A percentile compares a stretch with the other conserved stretches of the same genome.
phyloP scores from a whole-genome alignment of 352 stramenopile genomes.

The Phytophthora aleatoria region DNA sequence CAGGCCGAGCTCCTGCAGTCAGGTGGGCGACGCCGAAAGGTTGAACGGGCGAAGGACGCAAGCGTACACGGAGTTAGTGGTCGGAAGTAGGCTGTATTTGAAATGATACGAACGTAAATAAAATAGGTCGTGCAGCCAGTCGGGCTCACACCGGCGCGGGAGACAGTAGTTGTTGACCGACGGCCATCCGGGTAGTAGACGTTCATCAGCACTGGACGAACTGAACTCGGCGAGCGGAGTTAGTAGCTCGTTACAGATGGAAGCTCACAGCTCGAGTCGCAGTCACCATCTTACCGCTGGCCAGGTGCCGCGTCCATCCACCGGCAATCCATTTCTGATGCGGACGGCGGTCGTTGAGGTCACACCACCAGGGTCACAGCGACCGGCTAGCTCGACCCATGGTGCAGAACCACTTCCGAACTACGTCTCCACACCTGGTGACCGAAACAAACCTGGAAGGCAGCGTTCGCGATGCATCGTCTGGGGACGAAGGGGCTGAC shows the following conservation, averaged over 20 bases:
- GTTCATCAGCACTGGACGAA: not conserved
- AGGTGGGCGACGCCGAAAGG: not conserved
- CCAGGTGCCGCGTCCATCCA: not conserved
- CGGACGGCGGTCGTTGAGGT: not conserved
- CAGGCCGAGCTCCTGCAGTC: too few species aligned
- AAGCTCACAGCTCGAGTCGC: not conserved
- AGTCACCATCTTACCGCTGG: not conserved
- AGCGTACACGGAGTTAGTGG: not conserved
- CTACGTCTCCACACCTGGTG: not conserved
- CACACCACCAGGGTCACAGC: not conserved
- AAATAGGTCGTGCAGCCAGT: too few species aligned
- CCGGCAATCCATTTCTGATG: not conserved
- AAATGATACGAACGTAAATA: not conserved
- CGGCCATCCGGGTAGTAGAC: not conserved
- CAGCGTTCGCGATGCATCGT: not conserved
- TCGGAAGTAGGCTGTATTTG: not conserved
- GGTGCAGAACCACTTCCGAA: not conserved
- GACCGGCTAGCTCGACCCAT: not conserved
- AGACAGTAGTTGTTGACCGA: not conserved
- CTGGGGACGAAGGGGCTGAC: not conserved
- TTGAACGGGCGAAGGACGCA: not conserved
- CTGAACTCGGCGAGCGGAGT: not conserved
- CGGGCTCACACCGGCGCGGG: not conserved
- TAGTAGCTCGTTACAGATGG: not conserved
- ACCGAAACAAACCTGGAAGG: not conserved